phyloP scores from a whole-genome alignment of 495 filamentous ascomycete genomes.

The Penicillium coffeae region DNA sequence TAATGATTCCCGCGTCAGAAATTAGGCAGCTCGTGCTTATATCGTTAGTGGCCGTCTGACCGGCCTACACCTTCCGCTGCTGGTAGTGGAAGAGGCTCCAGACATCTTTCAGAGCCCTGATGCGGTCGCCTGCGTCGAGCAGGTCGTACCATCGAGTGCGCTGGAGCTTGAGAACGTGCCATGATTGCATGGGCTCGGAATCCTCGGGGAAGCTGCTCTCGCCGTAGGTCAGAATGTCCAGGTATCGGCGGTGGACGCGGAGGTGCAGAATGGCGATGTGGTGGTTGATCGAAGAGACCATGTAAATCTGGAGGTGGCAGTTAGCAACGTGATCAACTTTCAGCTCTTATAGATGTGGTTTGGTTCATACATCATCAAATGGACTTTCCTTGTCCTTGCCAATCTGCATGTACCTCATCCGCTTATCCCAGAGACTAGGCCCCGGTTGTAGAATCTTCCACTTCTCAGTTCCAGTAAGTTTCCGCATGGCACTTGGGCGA shows the following conservation, averaged over 20 bases:
- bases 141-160: constrained; percentile 79
- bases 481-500: constrained; percentile 28
- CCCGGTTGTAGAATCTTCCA: constrained; percentile 59
- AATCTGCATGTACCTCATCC: constrained; percentile 66
- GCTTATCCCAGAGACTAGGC: constrained; percentile 69
- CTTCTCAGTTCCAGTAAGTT: constrained; percentile 35
- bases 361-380: constrained; percentile 52
- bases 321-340: too few species aligned
- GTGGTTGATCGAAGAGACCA: constrained; percentile 78
- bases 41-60: not conserved
- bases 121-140: constrained; percentile 60
- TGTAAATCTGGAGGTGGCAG: constrained; percentile 82
- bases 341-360: too few species aligned
- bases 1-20: not conserved
- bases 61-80: constrained; percentile 45
- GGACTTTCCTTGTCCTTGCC: constrained; percentile 51
- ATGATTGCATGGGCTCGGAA: constrained; percentile 52
- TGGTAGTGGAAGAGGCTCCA: constrained; percentile 74
- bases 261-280: constrained; percentile 74
- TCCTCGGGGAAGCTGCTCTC: constrained; percentile 32
- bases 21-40: too few species aligned
- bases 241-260: constrained; percentile 63
- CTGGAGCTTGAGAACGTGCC: constrained; percentile 60
- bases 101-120: constrained; percentile 65
- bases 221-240: constrained; percentile 49